phyloP scores from a whole-genome alignment of 768 basidiomycete species.

The Leucocoprinus leucothites region DNA sequence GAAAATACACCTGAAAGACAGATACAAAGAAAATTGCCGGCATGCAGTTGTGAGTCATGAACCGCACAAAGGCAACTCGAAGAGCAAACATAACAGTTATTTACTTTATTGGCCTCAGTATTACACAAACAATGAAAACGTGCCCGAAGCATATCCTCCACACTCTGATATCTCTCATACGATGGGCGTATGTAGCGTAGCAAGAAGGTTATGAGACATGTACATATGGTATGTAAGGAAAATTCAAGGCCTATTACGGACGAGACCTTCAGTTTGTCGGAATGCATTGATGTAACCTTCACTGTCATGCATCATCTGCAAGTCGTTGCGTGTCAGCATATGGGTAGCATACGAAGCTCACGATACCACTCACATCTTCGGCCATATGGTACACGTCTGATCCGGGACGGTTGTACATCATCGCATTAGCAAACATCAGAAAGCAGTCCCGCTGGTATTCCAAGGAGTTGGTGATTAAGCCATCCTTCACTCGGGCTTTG shows the following conservation, averaged over 20 bases:
- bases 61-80: not conserved
- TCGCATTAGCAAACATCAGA: slow-evolving; percentile 94
- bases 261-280: slow-evolving; percentile 73
- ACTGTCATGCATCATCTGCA: slow-evolving; percentile 32
- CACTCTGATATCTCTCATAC: too few species aligned
- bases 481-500: slow-evolving; percentile 82
- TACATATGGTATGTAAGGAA: not conserved
- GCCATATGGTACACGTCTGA: slow-evolving; percentile 90
- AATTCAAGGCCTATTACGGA: slow-evolving; percentile 21
- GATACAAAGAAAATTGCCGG: slow-evolving; percentile 1
- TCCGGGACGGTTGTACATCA: slow-evolving; percentile 92
- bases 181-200: too few species aligned
- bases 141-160: not conserved
- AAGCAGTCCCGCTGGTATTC: slow-evolving; percentile 90
- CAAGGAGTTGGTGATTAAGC: slow-evolving; percentile 71
- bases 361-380: slow-evolving; percentile 65
- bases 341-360: not conserved
- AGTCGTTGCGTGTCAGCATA: not conserved
- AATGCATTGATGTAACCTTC: slow-evolving; percentile 42
- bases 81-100: slow-evolving; percentile 13
- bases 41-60: slow-evolving; percentile 10
- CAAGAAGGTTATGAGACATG: not conserved
- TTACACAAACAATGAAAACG: slow-evolving; percentile 13
- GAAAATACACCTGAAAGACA: not conserved
- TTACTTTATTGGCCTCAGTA: slow-evolving; percentile 4